These are phyloP conservation scores for Camellia japonica DNA, from an alignment of 148 eudicot species.

Conservation along the genomic window DNA sequence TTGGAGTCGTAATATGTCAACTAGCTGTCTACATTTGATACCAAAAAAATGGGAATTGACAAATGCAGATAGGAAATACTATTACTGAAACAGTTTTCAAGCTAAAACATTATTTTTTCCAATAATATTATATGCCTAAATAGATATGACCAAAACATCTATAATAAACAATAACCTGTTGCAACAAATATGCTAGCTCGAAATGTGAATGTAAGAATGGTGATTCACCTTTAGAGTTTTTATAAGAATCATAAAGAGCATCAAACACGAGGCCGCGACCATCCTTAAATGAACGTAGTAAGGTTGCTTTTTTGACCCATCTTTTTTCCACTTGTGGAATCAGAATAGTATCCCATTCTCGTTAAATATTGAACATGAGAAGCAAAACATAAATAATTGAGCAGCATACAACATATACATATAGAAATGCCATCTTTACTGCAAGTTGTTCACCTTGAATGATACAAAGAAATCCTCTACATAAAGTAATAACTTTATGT, in stretches of 20 bases:
- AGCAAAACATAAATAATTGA: neutral
- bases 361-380: neutral
- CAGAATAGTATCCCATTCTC: constrained; percentile 25
- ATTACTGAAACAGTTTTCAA: no score
- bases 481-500: neutral
- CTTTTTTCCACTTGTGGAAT: constrained; percentile 96
- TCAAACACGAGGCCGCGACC: constrained; percentile 85
- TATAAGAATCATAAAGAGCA: constrained; percentile 94
- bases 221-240: constrained; percentile 69
- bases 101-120: neutral
- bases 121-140: neutral
- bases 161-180: neutral
- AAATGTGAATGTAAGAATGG: neutral
- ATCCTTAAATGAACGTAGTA: constrained; percentile 84
- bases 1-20: neutral
- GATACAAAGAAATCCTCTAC: neutral
- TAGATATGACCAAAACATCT: neutral
- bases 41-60: neutral
- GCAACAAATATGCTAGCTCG: neutral
- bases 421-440: neutral
- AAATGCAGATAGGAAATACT: neutral
- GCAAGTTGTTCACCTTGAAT: neutral
- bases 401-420: neutral
- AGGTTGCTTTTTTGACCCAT: constrained; percentile 82
- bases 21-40: neutral